Evolutionary conservation across 78 protist genomes (phyloP), one percentile per base, ranked within the genome.

Genomic region (Trichosphaerium sp.): DNA sequence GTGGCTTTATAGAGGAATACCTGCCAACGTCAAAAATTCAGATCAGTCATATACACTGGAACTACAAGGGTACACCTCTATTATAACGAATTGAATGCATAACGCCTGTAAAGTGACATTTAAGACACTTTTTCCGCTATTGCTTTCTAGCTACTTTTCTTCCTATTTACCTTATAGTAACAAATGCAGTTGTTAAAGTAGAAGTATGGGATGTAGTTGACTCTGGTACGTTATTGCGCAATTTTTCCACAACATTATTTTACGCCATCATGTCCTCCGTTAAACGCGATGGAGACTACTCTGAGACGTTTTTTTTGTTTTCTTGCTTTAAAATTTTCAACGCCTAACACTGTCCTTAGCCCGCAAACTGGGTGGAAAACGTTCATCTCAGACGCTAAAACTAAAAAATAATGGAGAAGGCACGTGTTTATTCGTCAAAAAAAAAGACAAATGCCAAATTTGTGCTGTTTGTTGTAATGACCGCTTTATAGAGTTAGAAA

Each of bases 131-230:
- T 15, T 41, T 38, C 12, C 35, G 12, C 4, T 14, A 15, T 4
- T 49, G 12, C 11, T 31, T 15, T 2, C 32, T 31, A 31, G 48
- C 11, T 35, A 62, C 10, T 62, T 56, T 41, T 44, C 11, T 14
- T 49, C 21, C 35, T 29, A 10, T 39, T 32, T 3, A 1, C 39
- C 38, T 41, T 5, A 31, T 62, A 74, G 80, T 59, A 31, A 74
- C 80, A 25, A 74, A 74, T 32, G 80, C 65, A 60, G 67, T 74
- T 51, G 57, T 74, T 4, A 74, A 74, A 60, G 80, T 74, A 29
- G 80, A 74, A 40, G 69, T 74, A 12, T 74, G 80, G 80, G 80
- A 74, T 74, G 69, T 74, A 15, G 80, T 74, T 8, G 80, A 74
- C n/a, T n/a, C n/a, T n/a, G n/a, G n/a, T n/a, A n/a, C n/a, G n/a